phyloP scores from a whole-genome alignment of 257 asterid species.

The Thymus mandschuricus region DNA sequence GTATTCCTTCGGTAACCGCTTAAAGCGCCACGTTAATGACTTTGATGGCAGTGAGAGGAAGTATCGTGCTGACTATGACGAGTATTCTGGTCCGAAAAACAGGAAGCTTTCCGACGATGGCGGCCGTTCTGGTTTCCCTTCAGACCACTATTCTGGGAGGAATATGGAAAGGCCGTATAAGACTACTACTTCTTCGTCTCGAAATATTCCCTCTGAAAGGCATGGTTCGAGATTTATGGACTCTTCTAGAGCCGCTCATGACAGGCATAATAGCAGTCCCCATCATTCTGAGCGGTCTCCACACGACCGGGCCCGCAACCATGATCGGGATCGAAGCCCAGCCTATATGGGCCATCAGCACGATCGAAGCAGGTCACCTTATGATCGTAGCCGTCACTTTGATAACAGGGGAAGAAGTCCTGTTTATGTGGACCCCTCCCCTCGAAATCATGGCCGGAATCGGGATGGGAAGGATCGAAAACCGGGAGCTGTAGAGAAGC shows the following conservation, averaged over 20 bases:
- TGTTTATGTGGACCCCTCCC: constrained; percentile 61
- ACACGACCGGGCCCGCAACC: constrained; percentile 58
- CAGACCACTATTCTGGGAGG: constrained; percentile 67
- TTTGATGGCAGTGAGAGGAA: constrained; percentile 65
- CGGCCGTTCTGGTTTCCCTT: constrained; percentile 50
- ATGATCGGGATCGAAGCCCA: constrained; percentile 71
- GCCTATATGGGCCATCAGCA: constrained; percentile 44
- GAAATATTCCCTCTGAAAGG: constrained; percentile 69
- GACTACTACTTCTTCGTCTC: constrained; percentile 45
- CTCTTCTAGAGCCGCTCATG: constrained; percentile 63
- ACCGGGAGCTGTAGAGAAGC: constrained; percentile 61
- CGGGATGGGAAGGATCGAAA: constrained; percentile 69
- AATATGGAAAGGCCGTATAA: constrained; percentile 54
- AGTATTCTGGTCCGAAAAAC: constrained; percentile 66
- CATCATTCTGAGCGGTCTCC: constrained; percentile 79
- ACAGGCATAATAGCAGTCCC: constrained; percentile 70
- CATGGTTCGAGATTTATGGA: constrained; percentile 73
- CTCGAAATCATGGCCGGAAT: constrained; percentile 67
- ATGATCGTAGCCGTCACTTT: constrained; percentile 64
- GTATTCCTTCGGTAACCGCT: constrained; percentile 53
- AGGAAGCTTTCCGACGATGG: constrained; percentile 80
- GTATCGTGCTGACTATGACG: constrained; percentile 61
- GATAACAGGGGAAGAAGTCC: constrained; percentile 78
- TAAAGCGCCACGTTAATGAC: constrained; percentile 76
- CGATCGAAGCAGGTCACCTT: constrained; percentile 79